Evolutionary conservation across 176 grass and related monocot species (phyloP).

Genomic region (Aegilops speltoides): DNA sequence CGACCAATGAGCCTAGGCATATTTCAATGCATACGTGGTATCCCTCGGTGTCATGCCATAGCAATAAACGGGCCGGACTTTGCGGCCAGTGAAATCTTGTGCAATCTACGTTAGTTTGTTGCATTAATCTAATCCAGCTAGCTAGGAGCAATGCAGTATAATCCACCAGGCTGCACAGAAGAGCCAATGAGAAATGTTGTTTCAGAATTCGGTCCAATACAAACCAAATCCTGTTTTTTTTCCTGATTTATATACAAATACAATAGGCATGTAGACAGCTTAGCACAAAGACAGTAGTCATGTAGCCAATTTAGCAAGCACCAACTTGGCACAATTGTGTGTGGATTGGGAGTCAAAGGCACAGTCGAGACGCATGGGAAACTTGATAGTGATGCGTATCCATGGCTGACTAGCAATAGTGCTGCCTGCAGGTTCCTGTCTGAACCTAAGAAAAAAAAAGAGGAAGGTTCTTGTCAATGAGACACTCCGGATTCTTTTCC

Average conservation of each 20-base stretch:
- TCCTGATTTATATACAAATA: too few relatives aligned
- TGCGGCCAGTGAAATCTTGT: too few relatives aligned
- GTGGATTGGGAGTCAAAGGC: neutral
- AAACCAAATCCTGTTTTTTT: too few relatives aligned
- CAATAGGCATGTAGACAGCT: neutral
- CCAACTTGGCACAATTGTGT: neutral
- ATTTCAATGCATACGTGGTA: too few relatives aligned
- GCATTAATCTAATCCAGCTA: too few relatives aligned
- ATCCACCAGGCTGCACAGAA: neutral
- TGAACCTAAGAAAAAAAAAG: neutral
- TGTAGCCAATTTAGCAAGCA: conserved; percentile 9
- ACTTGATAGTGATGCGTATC: neutral
- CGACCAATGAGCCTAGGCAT: conserved; percentile 9
- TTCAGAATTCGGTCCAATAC: neutral
- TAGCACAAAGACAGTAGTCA: neutral
- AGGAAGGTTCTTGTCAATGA: neutral
- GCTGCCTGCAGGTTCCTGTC: neutral
- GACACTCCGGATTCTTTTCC: neutral
- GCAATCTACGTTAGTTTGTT: too few relatives aligned
- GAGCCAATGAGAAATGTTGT: neutral
- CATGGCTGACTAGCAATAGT: neutral
- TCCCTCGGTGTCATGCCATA: too few relatives aligned
- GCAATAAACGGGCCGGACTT: too few relatives aligned
- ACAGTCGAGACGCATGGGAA: neutral
- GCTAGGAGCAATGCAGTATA: neutral